These are phyloP conservation scores for Dalechampia spathulata DNA, from an alignment of 441 rosid genomes.

Conservation along the genomic window DNA sequence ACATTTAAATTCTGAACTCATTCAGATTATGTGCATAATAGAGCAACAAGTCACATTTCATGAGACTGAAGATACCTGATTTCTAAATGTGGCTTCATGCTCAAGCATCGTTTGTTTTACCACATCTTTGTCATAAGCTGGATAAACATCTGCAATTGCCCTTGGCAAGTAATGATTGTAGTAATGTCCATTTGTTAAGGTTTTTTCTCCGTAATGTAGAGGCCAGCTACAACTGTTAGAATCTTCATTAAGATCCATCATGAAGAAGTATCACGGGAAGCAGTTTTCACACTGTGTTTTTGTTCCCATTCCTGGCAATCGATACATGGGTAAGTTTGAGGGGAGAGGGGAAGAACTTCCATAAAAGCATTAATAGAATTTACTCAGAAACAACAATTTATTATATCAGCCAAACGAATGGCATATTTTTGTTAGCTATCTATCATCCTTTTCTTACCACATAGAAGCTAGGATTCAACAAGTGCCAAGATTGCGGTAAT, in stretches of 20 bases:
- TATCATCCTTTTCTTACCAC: too few species aligned
- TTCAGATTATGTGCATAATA: not conserved
- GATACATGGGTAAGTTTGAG: too few species aligned
- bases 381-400: not conserved
- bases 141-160: slow-evolving; percentile 38
- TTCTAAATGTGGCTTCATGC: slow-evolving; percentile 81
- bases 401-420: too few species aligned
- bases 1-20: too few species aligned
- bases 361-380: too few species aligned
- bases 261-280: slow-evolving; percentile 57
- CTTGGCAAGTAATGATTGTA: slow-evolving; percentile 47
- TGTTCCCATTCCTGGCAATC: slow-evolving; percentile 85
- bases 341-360: too few species aligned
- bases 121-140: slow-evolving; percentile 47
- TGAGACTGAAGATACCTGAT: slow-evolving; percentile 50
- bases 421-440: too few species aligned
- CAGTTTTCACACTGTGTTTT: slow-evolving; percentile 66
- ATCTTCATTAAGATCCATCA: slow-evolving; percentile 86
- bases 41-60: not conserved
- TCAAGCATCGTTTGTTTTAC: slow-evolving; percentile 77
- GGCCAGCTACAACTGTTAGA: slow-evolving; percentile 79
- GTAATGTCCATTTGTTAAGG: slow-evolving; percentile 49
- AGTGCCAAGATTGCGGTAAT: too few species aligned
- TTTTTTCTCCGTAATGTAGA: slow-evolving; percentile 42
- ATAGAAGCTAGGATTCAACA: too few species aligned